Conservation (phyloP, 1,284 basidiomycete genomes). For the Heterobasidion occidentale region DNA sequence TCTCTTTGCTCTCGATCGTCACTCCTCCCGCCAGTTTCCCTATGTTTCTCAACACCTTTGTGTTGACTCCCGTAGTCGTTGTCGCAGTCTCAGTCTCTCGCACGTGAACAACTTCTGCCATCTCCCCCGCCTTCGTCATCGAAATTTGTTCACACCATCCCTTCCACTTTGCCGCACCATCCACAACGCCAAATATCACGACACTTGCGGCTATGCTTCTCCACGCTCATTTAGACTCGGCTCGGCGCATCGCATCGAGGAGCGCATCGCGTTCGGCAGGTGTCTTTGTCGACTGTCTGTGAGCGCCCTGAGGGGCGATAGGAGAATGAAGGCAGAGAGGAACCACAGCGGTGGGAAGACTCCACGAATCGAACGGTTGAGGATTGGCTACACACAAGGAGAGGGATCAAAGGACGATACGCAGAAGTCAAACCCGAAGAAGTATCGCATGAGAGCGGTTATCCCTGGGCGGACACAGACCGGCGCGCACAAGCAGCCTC, state of each 20-base stretch:
- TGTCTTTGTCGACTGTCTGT: conserved; percentile 2
- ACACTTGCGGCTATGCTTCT: neutral
- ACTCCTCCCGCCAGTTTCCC: too few relatives aligned
- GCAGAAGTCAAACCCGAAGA: conserved; percentile 26
- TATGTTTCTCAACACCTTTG: too few relatives aligned
- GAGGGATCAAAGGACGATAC: conserved; percentile 5
- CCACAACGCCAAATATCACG: too few relatives aligned
- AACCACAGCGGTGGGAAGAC: conserved; percentile 11
- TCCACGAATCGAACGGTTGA: neutral
- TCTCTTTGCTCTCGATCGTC: too few relatives aligned
- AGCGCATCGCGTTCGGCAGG: conserved; percentile 3
- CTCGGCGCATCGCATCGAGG: neutral
- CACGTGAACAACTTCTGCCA: too few relatives aligned
- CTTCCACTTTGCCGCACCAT: too few relatives aligned
- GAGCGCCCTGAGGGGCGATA: conserved; percentile 4
- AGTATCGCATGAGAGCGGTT: too few relatives aligned
- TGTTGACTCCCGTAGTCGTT: too few relatives aligned
- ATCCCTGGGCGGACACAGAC: conserved; percentile 14
- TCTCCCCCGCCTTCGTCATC: too few relatives aligned
- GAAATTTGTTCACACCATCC: too few relatives aligned
- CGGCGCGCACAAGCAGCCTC: conserved; percentile 11
- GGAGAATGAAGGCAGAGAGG: conserved; percentile 2
- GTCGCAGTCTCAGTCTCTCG: too few relatives aligned
- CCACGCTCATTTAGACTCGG: conserved; percentile 2
- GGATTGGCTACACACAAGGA: too few relatives aligned